Evolutionary conservation across 306 rosid species (phyloP), one percentile per base, ranked within the genome.

Genomic region (Rosa multiflora): DNA sequence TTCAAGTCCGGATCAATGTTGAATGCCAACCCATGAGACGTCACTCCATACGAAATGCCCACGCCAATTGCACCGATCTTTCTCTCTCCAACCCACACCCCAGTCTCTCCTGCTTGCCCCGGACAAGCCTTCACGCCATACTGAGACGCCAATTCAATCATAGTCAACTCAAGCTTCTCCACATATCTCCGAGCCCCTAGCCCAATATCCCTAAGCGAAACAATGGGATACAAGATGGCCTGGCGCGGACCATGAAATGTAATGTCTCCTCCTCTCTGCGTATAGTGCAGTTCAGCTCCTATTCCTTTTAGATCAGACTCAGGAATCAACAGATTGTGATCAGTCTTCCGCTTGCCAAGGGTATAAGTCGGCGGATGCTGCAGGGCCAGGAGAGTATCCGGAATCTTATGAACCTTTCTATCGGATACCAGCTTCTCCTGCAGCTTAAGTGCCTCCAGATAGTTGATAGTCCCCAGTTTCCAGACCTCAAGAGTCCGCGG

Each of bases 41-140:
- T 90, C 78, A 95, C 83, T 75, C 97, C 97, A 83, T 55, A 72
- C 0, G 97, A 92, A 76, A 94, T 90, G 71, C 81, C 87, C 47
- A 94, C 98, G 75, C 98, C 98, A 56, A 91, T 83, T 5, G 99
- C 97, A 14, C 99, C 98, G n/a, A 91, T 90, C 86, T 93, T 95
- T 78, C 91, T 95, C 53, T 88, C 94, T 72, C 87, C 96, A 47
- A 95, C 98, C 96, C 99, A 95, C 63, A 95, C 96, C 58, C 99
- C 96, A 0, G 94, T 93, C 82, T 91, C 93, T 47, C 93, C 84
- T 23, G 55, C 76, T 67, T 75, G 62, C 49, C 98, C 99, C 21
- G 89, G 81, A 67, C 71, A 70, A 84, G 99, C 99, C 76, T 84
- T 88, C 78, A 95, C 89, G 1, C 95, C 97, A 75, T 95, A 90